These are phyloP conservation scores for Endoconidiophora polonica DNA, from an alignment of 2,329 filamentous ascomycete genomes.

Conservation along the genomic window DNA sequence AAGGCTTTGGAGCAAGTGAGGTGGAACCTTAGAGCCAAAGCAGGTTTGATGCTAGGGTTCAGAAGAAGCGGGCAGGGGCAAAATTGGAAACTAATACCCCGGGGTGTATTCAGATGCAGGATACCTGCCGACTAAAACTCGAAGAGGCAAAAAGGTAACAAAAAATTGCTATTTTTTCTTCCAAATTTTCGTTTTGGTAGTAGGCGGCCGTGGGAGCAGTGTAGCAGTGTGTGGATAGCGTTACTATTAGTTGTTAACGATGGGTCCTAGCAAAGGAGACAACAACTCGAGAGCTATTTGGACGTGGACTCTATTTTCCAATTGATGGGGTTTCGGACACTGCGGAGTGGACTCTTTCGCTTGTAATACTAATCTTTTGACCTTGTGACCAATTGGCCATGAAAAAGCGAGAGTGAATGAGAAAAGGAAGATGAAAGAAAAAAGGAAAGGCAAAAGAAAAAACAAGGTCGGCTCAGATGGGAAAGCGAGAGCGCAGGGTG, in stretches of 20 bases:
- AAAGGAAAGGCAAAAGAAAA: not conserved
- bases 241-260: not conserved
- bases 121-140: not conserved
- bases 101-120: conserved; percentile 1
- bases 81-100: not conserved
- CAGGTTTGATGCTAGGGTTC: conserved; percentile 1
- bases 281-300: not conserved
- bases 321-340: too few species aligned
- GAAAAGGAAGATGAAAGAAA: not conserved
- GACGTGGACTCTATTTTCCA: conserved; percentile 1
- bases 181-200: not conserved
- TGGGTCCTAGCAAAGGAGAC: not conserved
- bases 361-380: not conserved
- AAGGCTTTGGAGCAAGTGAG: not conserved
- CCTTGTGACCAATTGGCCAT: not conserved
- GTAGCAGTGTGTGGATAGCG: not conserved
- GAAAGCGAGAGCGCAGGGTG: conserved; percentile 8
- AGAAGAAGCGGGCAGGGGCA: not conserved
- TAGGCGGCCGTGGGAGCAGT: not conserved
- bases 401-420: not conserved
- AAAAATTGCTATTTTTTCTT: not conserved
- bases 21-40: not conserved
- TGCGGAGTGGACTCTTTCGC: too few species aligned
- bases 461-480: conserved; percentile 1
- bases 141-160: not conserved